Evolutionary conservation across 345 rosid genomes (phyloP), one percentile per base, ranked within the genome.

Genomic region (Ceriops zippeliana): DNA sequence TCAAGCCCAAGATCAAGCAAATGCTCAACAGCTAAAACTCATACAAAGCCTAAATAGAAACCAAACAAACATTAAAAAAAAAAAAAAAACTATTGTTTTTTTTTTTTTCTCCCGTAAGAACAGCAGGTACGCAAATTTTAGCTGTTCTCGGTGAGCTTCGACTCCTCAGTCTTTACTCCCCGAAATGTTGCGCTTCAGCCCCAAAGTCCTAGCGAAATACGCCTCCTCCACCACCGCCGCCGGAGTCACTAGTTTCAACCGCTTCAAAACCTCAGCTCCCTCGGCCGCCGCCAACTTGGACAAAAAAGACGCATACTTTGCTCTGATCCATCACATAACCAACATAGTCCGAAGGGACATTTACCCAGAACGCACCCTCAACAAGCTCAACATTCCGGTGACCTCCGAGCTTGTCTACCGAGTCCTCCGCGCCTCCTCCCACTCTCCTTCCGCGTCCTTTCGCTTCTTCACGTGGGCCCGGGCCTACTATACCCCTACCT

Each of bases 391-490:
- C 68, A 69, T 91, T 76, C 74, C 85, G 53, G 69, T 88, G 46
- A 81, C 81, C 22, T 84, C 97, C 8, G 92, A 91, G 71, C 91
- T 95, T 60, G 97, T 90, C 37, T 87, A 72, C 76, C 89, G 96
- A 58, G 89, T 95, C 56, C 96, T 91, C 58, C 99, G 90, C 49
- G 85, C 93, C 61, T 79, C 89, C 75, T 83, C 91, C 27, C 75
- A 82, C 59, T 86, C 84, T 38, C 87, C 92, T 47, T 74, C 83
- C 24, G 86, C 88, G 37, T 88, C 93, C n/a, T 70, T 91, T 76
- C 86, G 93, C 31, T 93, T 91, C 91, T 89, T 93, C 86, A 82
- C 87, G 22, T 91, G 98, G 96, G 96, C 90, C 1, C 84, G 87
- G 32, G 80, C 84, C 32, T 72, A 26, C 58, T 89, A 93, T 80